phyloP scores from a whole-genome alignment of 306 rosid species.

The Cucurbita moschata region DNA sequence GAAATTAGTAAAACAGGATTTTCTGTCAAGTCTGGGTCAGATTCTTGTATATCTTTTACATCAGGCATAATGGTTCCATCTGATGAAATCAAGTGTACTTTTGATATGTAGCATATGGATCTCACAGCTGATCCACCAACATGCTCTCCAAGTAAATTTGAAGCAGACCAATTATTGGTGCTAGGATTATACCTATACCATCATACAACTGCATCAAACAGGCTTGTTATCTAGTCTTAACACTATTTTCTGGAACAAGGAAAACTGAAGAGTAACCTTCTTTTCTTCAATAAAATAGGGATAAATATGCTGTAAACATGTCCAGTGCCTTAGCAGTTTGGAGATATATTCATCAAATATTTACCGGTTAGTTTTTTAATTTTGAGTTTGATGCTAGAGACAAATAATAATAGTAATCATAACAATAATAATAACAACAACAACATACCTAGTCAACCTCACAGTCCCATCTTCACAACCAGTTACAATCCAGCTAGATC shows the following conservation, averaged over 20 bases:
- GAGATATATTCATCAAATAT: neutral
- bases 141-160: conserved; percentile 92
- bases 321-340: neutral
- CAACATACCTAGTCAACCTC: conserved; percentile 69
- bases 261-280: neutral
- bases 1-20: conserved; percentile 59
- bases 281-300: neutral
- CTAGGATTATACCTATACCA: conserved; percentile 60
- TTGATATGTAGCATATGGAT: conserved; percentile 65
- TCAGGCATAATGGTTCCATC: conserved; percentile 9
- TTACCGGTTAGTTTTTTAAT: neutral
- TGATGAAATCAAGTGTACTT: conserved; percentile 37
- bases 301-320: neutral
- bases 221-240: neutral
- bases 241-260: neutral
- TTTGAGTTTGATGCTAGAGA: neutral
- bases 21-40: conserved; percentile 26
- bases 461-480: conserved; percentile 98
- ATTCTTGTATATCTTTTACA: conserved; percentile 12
- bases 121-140: conserved; percentile 98
- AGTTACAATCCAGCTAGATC: conserved; percentile 68
- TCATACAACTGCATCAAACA: conserved; percentile 8
- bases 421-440: neutral
- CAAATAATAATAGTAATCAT: neutral
- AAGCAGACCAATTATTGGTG: conserved; percentile 52